Percentiles rank a stretch among this genome's conserved stretches.
phyloP scores from a whole-genome alignment of 169 alveolate genomes.

The Perkinsus olseni region DNA sequence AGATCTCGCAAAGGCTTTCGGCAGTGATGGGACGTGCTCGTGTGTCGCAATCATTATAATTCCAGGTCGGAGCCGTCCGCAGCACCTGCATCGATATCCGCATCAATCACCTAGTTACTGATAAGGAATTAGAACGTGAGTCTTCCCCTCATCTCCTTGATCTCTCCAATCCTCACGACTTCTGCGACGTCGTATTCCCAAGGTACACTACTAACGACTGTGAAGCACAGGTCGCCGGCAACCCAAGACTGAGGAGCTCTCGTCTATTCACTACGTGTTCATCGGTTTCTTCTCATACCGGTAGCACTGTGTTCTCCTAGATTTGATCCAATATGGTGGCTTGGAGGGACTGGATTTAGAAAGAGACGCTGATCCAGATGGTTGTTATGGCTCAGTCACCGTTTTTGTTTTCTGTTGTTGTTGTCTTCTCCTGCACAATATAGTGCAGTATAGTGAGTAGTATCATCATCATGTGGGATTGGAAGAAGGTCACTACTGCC shows the following conservation, averaged over 20 bases:
- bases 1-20: too few relatives aligned
- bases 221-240: neutral
- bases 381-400: too few relatives aligned
- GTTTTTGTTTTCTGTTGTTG: too few relatives aligned
- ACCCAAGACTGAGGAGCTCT: neutral
- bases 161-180: neutral
- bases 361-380: too few relatives aligned
- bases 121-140: neutral
- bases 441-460: neutral
- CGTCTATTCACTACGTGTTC: neutral
- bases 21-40: too few relatives aligned
- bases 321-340: neutral
- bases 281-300: neutral
- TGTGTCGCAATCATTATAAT: neutral
- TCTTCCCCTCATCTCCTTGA: neutral
- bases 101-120: neutral
- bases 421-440: too few relatives aligned
- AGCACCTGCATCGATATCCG: neutral
- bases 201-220: neutral
- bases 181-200: neutral
- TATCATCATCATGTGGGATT: neutral
- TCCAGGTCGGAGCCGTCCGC: neutral
- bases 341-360: too few relatives aligned
- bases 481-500: neutral
- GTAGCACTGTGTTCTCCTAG: neutral